A percentile compares a stretch with the other conserved stretches of the same genome.
Conservation (phyloP, 352 stramenopile genomes). For the Globisporangium takayamanum region DNA sequence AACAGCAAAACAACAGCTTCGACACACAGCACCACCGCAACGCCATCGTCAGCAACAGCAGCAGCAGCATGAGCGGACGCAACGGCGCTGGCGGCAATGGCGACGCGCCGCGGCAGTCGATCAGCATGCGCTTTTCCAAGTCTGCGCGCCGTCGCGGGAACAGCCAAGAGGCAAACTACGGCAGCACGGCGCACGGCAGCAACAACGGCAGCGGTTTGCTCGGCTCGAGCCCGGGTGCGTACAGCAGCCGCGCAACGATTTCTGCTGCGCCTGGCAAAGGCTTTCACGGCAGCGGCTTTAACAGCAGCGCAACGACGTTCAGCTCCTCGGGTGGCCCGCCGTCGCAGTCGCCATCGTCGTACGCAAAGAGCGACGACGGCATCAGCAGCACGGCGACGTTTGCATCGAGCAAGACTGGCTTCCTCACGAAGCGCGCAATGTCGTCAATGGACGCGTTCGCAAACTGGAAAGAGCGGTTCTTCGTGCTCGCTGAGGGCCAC, state of each 20-base stretch:
- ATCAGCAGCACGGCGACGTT: constrained; percentile 32
- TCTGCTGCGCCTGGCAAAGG: constrained; percentile 34
- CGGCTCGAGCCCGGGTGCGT: constrained; percentile 34
- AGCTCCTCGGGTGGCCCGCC: constrained; percentile 10
- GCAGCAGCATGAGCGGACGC: not conserved
- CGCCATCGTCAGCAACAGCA: not conserved
- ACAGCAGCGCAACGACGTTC: constrained; percentile 15
- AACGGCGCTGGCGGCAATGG: constrained; percentile 16
- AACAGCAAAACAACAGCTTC: not conserved
- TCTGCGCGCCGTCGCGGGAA: constrained; percentile 53
- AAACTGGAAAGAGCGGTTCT: constrained; percentile 88
- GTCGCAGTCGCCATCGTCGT: constrained; percentile 13
- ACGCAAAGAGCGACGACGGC: constrained; percentile 18
- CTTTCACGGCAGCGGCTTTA: constrained; percentile 11
- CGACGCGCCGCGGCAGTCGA: constrained; percentile 25
- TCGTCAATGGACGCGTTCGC: constrained; percentile 84
- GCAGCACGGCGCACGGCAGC: constrained; percentile 15
- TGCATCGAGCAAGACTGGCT: constrained; percentile 78
- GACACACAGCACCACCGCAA: not conserved
- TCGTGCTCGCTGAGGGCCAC: constrained; percentile 76
- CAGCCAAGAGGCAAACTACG: constrained; percentile 47
- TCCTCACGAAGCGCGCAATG: constrained; percentile 83
- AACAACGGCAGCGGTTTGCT: constrained; percentile 19
- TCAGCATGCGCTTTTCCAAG: constrained; percentile 68
- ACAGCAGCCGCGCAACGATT: constrained; percentile 51